Base-by-base conservation (phyloP, 768 basidiomycete species). In the Leccinum olivaceopallidum region DNA sequence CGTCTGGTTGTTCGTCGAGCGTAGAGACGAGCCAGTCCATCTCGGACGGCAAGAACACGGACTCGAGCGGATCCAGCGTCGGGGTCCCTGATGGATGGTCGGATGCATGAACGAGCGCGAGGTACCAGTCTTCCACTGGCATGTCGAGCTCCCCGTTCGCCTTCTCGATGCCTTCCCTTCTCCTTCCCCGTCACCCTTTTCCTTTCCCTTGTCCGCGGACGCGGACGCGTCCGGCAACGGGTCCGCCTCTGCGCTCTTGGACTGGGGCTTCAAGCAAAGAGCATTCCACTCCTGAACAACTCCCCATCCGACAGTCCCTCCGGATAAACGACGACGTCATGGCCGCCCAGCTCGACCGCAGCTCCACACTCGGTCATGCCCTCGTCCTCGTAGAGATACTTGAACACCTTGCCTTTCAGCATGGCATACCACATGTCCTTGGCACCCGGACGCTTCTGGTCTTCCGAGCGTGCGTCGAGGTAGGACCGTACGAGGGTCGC, bases 381-480 rank as follows among this genome's bases (percentile, higher is more conserved):
- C 76, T 97, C 94, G 74, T 95, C 92, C 74, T 96, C 94, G 76
- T 97, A 98, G 22, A 98, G 78, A 75, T 94, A 98, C 32, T 28
- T 28, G 26, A 98, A 77, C 42, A 96, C 87, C 68, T 86, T 89
- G 49, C 90, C 92, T 80, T 98, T 98, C 71, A 98, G 81, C 8
- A 89, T 92, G 57, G 89, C 91, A 72, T 88, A 97, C 87, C 92
- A 97, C 83, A 84, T 88, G 72, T 97, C 95, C 76, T 93, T 94
- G 16, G 94, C 92, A 54, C 90, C 82, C 14, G 89, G 86, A 47
- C 84, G 81, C 69, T 89, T 90, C 9, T 92, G 90, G 74, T 94
- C 92, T 71, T 91, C 89, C 55, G 91, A 92, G 59, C 90, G 82
- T 18, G 91, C 79, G 67, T 93, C 92, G 60, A 94, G 77, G 70